Evolutionary conservation across 148 eudicot genomes (phyloP).

Genomic region (Nepenthes gracilis): DNA sequence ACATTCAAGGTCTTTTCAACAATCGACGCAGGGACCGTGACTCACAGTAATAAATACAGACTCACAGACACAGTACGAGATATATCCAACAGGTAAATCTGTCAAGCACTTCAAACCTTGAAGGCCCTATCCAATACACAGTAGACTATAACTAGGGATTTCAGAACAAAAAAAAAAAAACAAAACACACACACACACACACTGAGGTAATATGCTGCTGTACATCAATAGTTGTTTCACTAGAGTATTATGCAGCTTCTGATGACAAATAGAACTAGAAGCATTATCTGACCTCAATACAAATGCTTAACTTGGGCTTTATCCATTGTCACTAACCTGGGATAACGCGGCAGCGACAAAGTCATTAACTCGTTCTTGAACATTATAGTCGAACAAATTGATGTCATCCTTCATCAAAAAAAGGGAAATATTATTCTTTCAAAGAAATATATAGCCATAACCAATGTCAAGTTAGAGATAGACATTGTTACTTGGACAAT

Average conservation of each 20-base stretch:
- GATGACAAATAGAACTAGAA: background rate
- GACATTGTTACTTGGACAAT: conserved; percentile 60
- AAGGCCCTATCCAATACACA: too few species aligned
- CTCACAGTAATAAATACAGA: too few species aligned
- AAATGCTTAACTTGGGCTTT: background rate
- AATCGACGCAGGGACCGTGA: too few species aligned
- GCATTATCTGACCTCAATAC: background rate
- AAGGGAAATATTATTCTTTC: background rate
- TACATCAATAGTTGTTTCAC: background rate
- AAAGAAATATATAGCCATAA: background rate
- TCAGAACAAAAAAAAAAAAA: too few species aligned
- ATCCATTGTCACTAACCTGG: conserved; percentile 39
- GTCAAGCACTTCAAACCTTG: too few species aligned
- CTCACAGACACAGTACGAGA: too few species aligned
- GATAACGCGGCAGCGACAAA: conserved; percentile 85
- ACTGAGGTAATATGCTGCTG: too few species aligned
- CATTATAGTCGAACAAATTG: conserved; percentile 89
- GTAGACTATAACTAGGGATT: too few species aligned
- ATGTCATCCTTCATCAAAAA: conserved; percentile 66
- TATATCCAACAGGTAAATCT: too few species aligned
- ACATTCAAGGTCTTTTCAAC: too few species aligned
- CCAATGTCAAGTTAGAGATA: background rate
- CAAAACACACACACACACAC: too few species aligned
- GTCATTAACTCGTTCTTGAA: conserved; percentile 72
- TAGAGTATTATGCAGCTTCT: background rate